Conservation (phyloP, 1,139 yeast genomes). For the Meyerozyma sp. region DNA sequence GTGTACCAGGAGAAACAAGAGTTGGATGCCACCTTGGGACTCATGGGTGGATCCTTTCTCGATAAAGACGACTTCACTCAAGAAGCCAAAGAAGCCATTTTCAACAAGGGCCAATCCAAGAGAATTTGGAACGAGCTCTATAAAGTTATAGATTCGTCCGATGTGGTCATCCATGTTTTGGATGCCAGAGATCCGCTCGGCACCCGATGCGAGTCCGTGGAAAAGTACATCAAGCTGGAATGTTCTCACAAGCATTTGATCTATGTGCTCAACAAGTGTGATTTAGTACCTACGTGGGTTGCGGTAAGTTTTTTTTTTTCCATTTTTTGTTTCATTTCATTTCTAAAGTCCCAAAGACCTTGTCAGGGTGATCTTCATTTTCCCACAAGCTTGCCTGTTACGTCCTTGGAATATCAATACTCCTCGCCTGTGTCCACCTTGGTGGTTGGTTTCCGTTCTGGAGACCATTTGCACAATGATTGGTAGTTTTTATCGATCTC, state of each 20-base stretch:
- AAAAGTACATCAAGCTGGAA: slow-evolving; percentile 86
- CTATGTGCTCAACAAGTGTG: slow-evolving; percentile 94
- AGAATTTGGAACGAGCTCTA: slow-evolving; percentile 98
- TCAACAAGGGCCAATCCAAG: slow-evolving; percentile 95
- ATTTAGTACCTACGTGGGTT: slow-evolving; percentile 98
- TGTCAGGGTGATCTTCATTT: slow-evolving; percentile 63
- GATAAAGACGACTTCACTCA: slow-evolving; percentile 78
- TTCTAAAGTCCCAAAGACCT: slow-evolving; percentile 42
- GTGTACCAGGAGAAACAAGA: slow-evolving; percentile 70
- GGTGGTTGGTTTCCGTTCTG: slow-evolving; percentile 37
- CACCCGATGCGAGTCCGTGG: slow-evolving; percentile 89
- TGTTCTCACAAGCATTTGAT: slow-evolving; percentile 96
- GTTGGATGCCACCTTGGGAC: slow-evolving; percentile 67
- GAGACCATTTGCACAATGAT: slow-evolving; percentile 37
- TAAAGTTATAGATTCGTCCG: slow-evolving; percentile 95
- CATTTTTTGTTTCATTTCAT: slow-evolving; percentile 5
- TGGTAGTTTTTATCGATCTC: slow-evolving; percentile 41
- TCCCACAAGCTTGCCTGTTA: slow-evolving; percentile 72
- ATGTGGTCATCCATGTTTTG: slow-evolving; percentile 90
- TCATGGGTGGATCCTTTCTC: slow-evolving; percentile 66
- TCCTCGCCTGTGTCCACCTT: slow-evolving; percentile 42
- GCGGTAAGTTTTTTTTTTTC: slow-evolving; percentile 69
- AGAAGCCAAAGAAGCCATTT: slow-evolving; percentile 92
- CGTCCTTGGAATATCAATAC: slow-evolving; percentile 86
- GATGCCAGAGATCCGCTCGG: slow-evolving; percentile 98